phyloP scores from a whole-genome alignment of 1,139 yeast genomes.

The Meyerozyma smithsonii region DNA sequence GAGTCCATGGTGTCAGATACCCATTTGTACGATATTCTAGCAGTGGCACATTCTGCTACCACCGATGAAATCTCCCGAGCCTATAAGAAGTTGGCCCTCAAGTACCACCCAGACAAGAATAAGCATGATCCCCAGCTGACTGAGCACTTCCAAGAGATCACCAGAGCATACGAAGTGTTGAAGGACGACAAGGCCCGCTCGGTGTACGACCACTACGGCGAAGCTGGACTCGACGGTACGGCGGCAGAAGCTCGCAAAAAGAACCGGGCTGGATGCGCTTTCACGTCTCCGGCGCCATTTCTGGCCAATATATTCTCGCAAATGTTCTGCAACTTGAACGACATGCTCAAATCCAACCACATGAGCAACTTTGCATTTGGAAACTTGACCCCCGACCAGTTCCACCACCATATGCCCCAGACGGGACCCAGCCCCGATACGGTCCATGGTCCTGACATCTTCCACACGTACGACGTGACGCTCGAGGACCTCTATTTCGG shows the following conservation, averaged over 20 bases:
- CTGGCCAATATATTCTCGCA: conserved; percentile 34
- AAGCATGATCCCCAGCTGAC: conserved; percentile 41
- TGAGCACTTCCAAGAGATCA: conserved; percentile 40
- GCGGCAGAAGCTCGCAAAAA: conserved; percentile 10
- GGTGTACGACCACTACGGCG: conserved; percentile 37
- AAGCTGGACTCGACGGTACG: conserved; percentile 34
- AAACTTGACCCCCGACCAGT: conserved; percentile 3
- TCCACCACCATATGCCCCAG: conserved; percentile 13
- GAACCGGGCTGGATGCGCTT: not conserved
- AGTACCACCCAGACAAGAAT: conserved; percentile 46
- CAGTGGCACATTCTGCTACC: conserved; percentile 31
- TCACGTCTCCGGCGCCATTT: conserved; percentile 5
- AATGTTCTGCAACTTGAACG: conserved; percentile 35
- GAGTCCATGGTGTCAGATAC: conserved; percentile 27
- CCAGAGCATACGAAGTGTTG: conserved; percentile 40
- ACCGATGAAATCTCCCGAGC: conserved; percentile 38
- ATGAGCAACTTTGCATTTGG: not conserved
- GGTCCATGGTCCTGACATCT: conserved; percentile 40
- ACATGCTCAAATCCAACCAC: conserved; percentile 14
- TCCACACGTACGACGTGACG: conserved; percentile 40
- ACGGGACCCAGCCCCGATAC: conserved; percentile 10
- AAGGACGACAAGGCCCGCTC: conserved; percentile 26
- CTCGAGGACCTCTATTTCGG: conserved; percentile 47
- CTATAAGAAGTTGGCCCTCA: conserved; percentile 37
- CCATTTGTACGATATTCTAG: conserved; percentile 33